Conservation (phyloP, 2,329 filamentous ascomycete species). For the Whalleya microplaca region DNA sequence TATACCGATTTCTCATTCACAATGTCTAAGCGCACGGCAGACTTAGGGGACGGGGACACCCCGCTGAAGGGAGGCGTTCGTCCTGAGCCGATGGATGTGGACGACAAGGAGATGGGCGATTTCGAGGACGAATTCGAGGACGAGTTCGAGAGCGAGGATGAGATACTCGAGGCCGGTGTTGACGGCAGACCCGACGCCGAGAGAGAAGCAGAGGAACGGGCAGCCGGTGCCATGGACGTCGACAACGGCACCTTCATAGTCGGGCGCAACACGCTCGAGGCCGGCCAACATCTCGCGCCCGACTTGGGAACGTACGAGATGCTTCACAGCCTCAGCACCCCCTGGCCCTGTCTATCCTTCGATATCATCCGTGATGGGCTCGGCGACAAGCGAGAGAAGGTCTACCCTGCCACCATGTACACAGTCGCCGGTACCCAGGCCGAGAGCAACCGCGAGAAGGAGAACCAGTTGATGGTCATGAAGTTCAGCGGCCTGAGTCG, state of each 20-base stretch:
- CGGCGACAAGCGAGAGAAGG: constrained; percentile 79
- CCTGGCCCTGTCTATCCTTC: constrained; percentile 97
- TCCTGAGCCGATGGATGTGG: constrained; percentile 68
- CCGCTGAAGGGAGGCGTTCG: constrained; percentile 65
- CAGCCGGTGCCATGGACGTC: constrained; percentile 83
- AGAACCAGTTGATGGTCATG: constrained; percentile 95
- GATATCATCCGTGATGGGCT: constrained; percentile 86
- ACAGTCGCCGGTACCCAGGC: constrained; percentile 94
- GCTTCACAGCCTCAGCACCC: constrained; percentile 91
- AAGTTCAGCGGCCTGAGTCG: constrained; percentile 91
- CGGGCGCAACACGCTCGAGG: constrained; percentile 86
- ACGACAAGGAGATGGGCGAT: constrained; percentile 71
- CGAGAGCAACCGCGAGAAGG: constrained; percentile 71
- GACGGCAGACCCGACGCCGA: constrained; percentile 92
- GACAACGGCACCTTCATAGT: constrained; percentile 94
- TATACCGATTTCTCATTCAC: neutral
- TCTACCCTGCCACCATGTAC: constrained; percentile 96
- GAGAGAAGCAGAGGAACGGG: constrained; percentile 85
- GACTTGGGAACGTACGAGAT: constrained; percentile 97
- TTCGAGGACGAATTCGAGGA: constrained; percentile 97
- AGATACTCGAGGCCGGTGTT: constrained; percentile 91
- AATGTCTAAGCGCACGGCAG: constrained; percentile 66
- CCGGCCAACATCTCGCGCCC: constrained; percentile 87
- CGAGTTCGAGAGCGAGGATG: constrained; percentile 85
- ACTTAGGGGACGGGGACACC: constrained; percentile 48